These are phyloP conservation scores for Aspergillus avenaceus DNA, from an alignment of 495 filamentous ascomycete species.

Conservation along the genomic window DNA sequence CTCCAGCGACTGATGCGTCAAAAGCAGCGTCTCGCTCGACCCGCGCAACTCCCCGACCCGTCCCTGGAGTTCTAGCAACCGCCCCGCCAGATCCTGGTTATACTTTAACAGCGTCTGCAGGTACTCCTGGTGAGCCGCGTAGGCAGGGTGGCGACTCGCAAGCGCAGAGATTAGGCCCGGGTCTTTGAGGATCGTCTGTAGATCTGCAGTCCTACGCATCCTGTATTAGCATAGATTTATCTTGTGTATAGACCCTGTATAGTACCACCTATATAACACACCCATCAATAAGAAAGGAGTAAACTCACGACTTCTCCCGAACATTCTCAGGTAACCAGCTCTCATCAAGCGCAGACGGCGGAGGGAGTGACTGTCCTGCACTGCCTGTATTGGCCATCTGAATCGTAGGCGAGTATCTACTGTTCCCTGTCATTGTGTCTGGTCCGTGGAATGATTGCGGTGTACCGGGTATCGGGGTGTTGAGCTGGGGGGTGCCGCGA, in stretches of 20 bases:
- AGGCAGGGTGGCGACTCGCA: conserved; percentile 58
- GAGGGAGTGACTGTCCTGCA: conserved; percentile 19
- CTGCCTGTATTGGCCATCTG: conserved; percentile 7
- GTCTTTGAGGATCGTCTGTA: conserved; percentile 60
- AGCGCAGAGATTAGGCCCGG: conserved; percentile 59
- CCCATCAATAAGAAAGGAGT: too few species aligned
- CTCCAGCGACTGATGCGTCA: conserved; percentile 80
- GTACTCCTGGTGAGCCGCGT: conserved; percentile 43
- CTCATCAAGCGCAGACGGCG: conserved; percentile 39
- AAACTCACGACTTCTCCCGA: conserved; percentile 67
- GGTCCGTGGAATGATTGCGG: conserved; percentile 25
- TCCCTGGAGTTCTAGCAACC: conserved; percentile 59
- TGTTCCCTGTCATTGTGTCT: conserved; percentile 14
- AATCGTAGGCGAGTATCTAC: conserved; percentile 15
- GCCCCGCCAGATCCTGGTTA: conserved; percentile 63
- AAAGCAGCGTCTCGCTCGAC: conserved; percentile 71
- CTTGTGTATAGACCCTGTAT: too few species aligned
- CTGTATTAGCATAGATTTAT: too few species aligned
- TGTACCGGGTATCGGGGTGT: conserved; percentile 25
- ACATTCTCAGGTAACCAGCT: conserved; percentile 67
- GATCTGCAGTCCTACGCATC: conserved; percentile 48
- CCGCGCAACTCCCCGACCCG: conserved; percentile 60
- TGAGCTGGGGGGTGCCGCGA: conserved; percentile 54
- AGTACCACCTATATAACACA: too few species aligned
- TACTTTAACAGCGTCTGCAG: conserved; percentile 54